A percentile compares a stretch with the other conserved stretches of the same genome.
These are phyloP conservation scores for Tylopilus felleus DNA, from an alignment of 768 basidiomycete species.

Conservation along the genomic window DNA sequence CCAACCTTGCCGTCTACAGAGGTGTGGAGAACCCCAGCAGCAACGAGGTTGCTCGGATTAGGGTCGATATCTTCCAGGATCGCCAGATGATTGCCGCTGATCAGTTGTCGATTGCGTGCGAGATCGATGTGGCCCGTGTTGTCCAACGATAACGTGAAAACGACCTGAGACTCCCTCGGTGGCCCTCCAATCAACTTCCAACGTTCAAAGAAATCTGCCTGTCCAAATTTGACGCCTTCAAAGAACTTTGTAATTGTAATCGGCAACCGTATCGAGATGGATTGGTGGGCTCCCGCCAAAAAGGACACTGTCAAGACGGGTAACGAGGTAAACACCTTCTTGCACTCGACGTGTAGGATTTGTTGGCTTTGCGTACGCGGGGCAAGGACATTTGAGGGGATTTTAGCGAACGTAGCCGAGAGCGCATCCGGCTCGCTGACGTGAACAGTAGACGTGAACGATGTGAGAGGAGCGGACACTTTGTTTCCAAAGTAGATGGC, in stretches of 20 bases:
- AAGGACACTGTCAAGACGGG: conserved; percentile 88
- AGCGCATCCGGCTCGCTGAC: conserved; percentile 73
- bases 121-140: conserved; percentile 70
- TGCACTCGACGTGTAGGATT: conserved; percentile 92
- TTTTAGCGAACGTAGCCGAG: conserved; percentile 83
- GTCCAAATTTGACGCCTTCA: conserved; percentile 83
- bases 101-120: conserved; percentile 66
- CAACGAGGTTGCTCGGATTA: conserved; percentile 90
- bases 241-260: conserved; percentile 90
- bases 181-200: conserved; percentile 98
- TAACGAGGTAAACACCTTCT: conserved; percentile 70
- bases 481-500: conserved; percentile 98
- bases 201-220: conserved; percentile 90
- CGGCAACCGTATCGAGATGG: conserved; percentile 79
- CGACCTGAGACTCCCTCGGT: conserved; percentile 84
- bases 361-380: conserved; percentile 90
- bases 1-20: conserved; percentile 92
- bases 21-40: conserved; percentile 94
- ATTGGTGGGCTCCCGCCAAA: conserved; percentile 88
- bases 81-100: conserved; percentile 74
- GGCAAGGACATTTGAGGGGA: conserved; percentile 77
- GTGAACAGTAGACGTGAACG: conserved; percentile 82
- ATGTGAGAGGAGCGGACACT: conserved; percentile 79
- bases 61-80: conserved; percentile 85
- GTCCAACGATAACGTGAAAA: conserved; percentile 79